phyloP scores from a whole-genome alignment of 129 eudicot genomes.

The Glebionis coronaria region DNA sequence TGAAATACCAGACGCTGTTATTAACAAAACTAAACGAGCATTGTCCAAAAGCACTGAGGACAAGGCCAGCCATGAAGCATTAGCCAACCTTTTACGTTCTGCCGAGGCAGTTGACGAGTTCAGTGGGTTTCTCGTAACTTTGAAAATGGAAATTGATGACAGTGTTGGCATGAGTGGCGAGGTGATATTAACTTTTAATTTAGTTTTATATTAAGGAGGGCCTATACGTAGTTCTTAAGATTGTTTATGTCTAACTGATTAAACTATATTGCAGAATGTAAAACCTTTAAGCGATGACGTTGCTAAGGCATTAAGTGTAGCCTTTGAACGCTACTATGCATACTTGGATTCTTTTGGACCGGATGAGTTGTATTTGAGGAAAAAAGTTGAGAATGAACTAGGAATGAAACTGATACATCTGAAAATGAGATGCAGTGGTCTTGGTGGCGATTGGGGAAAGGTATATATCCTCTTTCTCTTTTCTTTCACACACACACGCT shows the following conservation, averaged over 20 bases:
- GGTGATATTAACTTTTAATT: conserved; percentile 34
- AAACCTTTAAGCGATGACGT: conserved; percentile 58
- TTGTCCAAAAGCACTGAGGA: conserved; percentile 74
- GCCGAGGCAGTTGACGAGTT: conserved; percentile 98
- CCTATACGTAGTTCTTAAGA: not conserved
- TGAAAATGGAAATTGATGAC: conserved; percentile 90
- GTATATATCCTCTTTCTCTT: conserved; percentile 46
- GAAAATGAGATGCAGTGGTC: conserved; percentile 93
- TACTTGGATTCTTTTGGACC: conserved; percentile 89
- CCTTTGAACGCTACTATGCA: conserved; percentile 62
- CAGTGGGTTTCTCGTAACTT: conserved; percentile 59
- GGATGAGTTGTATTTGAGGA: conserved; percentile 69
- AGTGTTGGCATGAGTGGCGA: conserved; percentile 82
- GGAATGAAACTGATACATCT: conserved; percentile 79
- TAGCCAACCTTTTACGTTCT: conserved; percentile 72
- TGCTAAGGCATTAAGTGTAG: conserved; percentile 53
- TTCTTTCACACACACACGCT: not conserved
- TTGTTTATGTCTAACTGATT: conserved; percentile 11
- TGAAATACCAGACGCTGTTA: conserved; percentile 64
- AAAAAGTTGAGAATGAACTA: conserved; percentile 87
- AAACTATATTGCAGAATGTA: conserved; percentile 56
- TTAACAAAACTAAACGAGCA: conserved; percentile 56
- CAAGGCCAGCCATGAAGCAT: conserved; percentile 65
- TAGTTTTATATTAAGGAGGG: not conserved
- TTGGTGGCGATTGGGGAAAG: conserved; percentile 92